Evolutionary conservation across 257 asterid genomes (phyloP).

Genomic region (Scutellaria galericulata): DNA sequence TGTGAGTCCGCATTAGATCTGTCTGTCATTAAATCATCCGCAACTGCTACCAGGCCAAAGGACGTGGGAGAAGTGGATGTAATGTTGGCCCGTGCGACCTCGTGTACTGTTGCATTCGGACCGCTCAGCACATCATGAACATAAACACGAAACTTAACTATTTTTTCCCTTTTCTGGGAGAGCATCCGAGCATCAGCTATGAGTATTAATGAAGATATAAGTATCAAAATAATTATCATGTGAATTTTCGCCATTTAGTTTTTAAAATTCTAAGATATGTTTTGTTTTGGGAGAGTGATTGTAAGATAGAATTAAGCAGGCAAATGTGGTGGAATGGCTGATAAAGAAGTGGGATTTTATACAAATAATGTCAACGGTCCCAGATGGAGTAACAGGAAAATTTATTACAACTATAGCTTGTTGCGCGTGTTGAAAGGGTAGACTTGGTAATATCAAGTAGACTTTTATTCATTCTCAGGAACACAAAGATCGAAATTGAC

Average conservation of each 20-base stretch:
- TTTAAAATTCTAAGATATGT: not conserved
- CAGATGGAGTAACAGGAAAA: too few relatives aligned
- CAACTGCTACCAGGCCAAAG: conserved; percentile 21
- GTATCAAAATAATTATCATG: not conserved
- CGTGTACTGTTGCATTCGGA: not conserved
- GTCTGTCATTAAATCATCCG: not conserved
- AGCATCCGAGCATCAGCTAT: not conserved
- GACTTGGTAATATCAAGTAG: too few relatives aligned
- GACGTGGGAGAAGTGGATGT: not conserved
- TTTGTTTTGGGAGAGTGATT: too few relatives aligned
- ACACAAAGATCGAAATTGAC: too few relatives aligned
- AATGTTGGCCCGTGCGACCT: conserved; percentile 17
- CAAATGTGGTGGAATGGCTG: too few relatives aligned
- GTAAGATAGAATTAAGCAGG: too few relatives aligned
- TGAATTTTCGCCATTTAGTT: not conserved
- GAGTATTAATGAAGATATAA: not conserved
- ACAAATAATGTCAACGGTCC: too few relatives aligned
- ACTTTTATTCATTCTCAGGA: too few relatives aligned
- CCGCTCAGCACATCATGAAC: not conserved
- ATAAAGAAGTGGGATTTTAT: too few relatives aligned
- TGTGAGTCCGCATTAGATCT: not conserved
- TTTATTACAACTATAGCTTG: too few relatives aligned
- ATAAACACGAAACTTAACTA: not conserved
- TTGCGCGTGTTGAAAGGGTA: too few relatives aligned
- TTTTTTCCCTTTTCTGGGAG: not conserved